Percentiles rank a stretch among this genome's conserved stretches.
Conservation (phyloP, 1,139 yeast genomes). For the Hemisphaericaspora xylanilytica region DNA sequence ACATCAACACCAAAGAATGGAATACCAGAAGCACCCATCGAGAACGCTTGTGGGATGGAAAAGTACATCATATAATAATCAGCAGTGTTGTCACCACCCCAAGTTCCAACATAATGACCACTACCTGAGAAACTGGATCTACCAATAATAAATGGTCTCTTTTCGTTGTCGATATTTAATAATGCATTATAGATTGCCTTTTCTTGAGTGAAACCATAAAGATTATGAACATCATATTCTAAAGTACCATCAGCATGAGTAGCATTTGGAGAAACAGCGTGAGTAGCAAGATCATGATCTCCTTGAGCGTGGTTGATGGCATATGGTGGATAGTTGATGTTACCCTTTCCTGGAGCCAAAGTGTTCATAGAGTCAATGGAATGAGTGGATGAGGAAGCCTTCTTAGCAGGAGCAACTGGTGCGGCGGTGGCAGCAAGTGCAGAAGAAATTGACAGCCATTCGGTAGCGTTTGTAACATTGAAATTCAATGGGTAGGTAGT, state of each 20-base stretch:
- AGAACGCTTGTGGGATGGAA: constrained; percentile 24
- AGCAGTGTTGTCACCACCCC: constrained; percentile 26
- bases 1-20: constrained; percentile 26
- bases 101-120: constrained; percentile 21
- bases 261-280: constrained; percentile 29
- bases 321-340: constrained; percentile 33
- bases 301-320: constrained; percentile 24
- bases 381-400: constrained; percentile 16
- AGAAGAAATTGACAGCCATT: constrained; percentile 17
- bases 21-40: constrained; percentile 21
- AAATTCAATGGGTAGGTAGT: constrained; percentile 21
- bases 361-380: constrained; percentile 19
- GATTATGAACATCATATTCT: constrained; percentile 27
- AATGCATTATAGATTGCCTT: constrained; percentile 21
- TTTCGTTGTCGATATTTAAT: constrained; percentile 17
- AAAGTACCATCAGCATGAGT: constrained; percentile 29
- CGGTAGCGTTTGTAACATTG: constrained; percentile 21
- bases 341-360: constrained; percentile 24
- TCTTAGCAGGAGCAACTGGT: constrained; percentile 11
- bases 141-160: constrained; percentile 22
- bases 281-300: constrained; percentile 26
- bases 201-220: constrained; percentile 20
- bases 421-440: constrained; percentile 15
- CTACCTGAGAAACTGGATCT: constrained; percentile 22
- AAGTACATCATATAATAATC: constrained; percentile 21